Evolutionary conservation across 805 yeast genomes (phyloP).

Genomic region (Limtongozyma cylindracea): DNA sequence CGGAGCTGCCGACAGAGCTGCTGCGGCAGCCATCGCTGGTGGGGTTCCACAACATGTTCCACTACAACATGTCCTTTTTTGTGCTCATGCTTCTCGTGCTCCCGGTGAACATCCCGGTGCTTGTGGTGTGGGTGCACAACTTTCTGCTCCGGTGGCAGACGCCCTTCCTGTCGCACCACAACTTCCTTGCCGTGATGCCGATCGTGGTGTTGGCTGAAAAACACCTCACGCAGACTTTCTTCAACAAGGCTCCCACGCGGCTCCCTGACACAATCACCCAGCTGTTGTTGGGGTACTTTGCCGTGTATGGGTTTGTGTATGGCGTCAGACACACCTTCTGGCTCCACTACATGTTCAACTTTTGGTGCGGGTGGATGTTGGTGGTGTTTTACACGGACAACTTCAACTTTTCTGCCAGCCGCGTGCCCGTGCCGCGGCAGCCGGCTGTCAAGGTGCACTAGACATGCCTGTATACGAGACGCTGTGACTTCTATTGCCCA

Average conservation of each 20-base stretch:
- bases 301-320: conserved; percentile 36
- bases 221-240: too few relatives aligned
- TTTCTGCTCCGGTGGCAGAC: conserved; percentile 57
- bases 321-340: conserved; percentile 71
- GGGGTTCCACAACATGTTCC: too few relatives aligned
- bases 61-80: conserved; percentile 37
- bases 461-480: too few relatives aligned
- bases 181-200: conserved; percentile 53
- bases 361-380: conserved; percentile 27
- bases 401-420: too few relatives aligned
- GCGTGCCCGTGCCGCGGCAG: too few relatives aligned
- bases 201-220: conserved; percentile 31
- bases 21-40: too few relatives aligned
- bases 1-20: too few relatives aligned
- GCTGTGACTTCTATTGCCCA: too few relatives aligned
- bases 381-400: too few relatives aligned
- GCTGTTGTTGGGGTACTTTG: conserved; percentile 19
- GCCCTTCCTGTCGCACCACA: conserved; percentile 74
- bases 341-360: conserved; percentile 55
- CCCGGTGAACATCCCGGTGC: conserved; percentile 55
- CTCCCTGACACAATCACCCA: conserved; percentile 2
- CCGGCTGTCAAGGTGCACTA: too few relatives aligned
- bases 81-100: conserved; percentile 53
- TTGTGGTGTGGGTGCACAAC: conserved; percentile 66
- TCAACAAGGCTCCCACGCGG: too few relatives aligned